A percentile compares a stretch with the other conserved stretches of the same genome.
These are phyloP conservation scores for Phytopythium litorale DNA, from an alignment of 352 stramenopile genomes.

Conservation along the genomic window DNA sequence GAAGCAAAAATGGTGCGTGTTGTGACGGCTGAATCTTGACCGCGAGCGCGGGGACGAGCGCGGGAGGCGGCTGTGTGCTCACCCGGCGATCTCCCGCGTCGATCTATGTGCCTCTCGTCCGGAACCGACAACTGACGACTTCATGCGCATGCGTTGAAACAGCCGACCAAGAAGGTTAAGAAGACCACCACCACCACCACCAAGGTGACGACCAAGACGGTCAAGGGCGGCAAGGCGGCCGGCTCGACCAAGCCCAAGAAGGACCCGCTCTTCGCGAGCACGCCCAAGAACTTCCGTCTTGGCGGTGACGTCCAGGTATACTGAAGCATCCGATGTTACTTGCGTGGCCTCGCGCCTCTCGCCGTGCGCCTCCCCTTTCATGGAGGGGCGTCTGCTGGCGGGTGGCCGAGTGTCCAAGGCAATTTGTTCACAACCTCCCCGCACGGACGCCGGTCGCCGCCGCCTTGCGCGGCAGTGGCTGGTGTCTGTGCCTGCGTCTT, in stretches of 20 bases:
- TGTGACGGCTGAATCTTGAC: not conserved
- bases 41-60: not conserved
- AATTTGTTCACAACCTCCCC: conserved; percentile 4
- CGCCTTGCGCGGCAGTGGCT: not conserved
- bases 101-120: not conserved
- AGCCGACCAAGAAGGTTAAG: conserved; percentile 88
- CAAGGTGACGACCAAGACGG: conserved; percentile 57
- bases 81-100: not conserved
- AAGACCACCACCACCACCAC: conserved; percentile 66
- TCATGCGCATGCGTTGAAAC: not conserved
- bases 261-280: conserved; percentile 93
- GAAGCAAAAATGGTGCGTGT: conserved; percentile 30
- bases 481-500: not conserved
- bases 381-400: not conserved
- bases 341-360: not conserved
- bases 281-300: conserved; percentile 94
- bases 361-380: not conserved
- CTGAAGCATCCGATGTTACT: conserved; percentile 19
- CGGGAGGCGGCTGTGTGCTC: not conserved
- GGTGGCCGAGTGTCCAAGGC: not conserved
- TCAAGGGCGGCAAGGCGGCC: conserved; percentile 53
- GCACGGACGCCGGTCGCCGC: not conserved
- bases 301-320: conserved; percentile 95
- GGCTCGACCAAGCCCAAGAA: conserved; percentile 78
- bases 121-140: not conserved